These are phyloP conservation scores for Diaporthe sp. DNA, from an alignment of 2,329 filamentous ascomycete genomes.

Conservation along the genomic window DNA sequence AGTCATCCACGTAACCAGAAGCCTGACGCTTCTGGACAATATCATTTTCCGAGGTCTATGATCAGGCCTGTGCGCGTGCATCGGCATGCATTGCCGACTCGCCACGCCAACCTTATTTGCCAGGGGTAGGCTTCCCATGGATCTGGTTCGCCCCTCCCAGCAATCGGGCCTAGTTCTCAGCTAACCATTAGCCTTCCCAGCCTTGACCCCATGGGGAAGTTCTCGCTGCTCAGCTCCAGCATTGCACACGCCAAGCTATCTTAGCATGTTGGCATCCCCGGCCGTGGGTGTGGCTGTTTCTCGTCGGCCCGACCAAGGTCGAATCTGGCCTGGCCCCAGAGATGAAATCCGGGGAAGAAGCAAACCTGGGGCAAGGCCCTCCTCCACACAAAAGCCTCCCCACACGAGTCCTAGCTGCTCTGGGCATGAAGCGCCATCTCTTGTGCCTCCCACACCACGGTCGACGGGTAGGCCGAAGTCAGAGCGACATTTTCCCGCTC, in stretches of 20 bases:
- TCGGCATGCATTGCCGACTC: not conserved
- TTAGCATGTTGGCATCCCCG: constrained; percentile 8
- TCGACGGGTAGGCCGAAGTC: constrained; percentile 25
- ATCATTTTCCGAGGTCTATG: not conserved
- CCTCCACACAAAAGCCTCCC: constrained; percentile 15
- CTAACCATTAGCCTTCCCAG: constrained; percentile 11
- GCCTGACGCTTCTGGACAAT: not conserved
- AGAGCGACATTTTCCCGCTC: constrained; percentile 22
- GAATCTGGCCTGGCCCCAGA: constrained; percentile 3
- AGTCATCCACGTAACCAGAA: not conserved
- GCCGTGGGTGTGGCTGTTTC: not conserved
- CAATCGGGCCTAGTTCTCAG: constrained; percentile 25
- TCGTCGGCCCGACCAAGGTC: constrained; percentile 29
- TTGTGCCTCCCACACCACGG: constrained; percentile 7
- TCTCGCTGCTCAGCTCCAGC: constrained; percentile 18
- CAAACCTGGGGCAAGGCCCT: constrained; percentile 14
- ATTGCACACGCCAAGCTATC: constrained; percentile 14
- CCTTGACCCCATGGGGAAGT: constrained; percentile 32
- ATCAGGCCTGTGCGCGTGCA: not conserved
- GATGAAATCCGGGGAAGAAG: constrained; percentile 23
- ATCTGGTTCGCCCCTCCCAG: not conserved
- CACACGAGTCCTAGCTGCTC: constrained; percentile 12
- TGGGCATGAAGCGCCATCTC: not conserved
- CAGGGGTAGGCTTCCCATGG: not conserved
- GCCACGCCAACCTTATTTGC: constrained; percentile 12